These are phyloP conservation scores for Pterulicium gracile DNA, from an alignment of 1,284 basidiomycete genomes.

Conservation along the genomic window DNA sequence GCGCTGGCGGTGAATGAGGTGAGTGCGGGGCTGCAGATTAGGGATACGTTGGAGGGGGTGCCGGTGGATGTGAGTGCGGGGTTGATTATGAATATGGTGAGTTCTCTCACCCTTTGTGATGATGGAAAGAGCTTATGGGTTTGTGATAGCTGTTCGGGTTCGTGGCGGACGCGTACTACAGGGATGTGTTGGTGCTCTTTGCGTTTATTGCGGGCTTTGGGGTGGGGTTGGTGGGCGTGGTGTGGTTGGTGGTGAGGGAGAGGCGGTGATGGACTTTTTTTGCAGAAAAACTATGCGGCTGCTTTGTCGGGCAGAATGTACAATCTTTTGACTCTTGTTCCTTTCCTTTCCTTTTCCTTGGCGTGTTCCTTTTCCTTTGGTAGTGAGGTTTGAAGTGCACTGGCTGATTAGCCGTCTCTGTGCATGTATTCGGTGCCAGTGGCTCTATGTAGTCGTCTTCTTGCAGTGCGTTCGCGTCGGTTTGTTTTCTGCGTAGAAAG, in stretches of 20 bases:
- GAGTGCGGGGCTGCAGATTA: slow-evolving; percentile 71
- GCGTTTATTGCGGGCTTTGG: slow-evolving; percentile 76
- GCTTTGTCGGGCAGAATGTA: no score
- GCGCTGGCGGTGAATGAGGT: slow-evolving; percentile 86
- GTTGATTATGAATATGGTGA: slow-evolving; percentile 73
- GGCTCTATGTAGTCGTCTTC: no score
- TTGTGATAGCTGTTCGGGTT: slow-evolving; percentile 69
- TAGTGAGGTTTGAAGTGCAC: no score
- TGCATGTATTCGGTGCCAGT: no score
- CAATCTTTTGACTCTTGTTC: no score
- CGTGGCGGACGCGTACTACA: slow-evolving; percentile 63
- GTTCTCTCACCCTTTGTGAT: slow-evolving; percentile 16
- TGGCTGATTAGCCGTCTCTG: no score
- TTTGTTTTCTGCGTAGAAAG: no score
- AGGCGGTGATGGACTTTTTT: slow-evolving; percentile 19
- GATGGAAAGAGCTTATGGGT: slow-evolving; percentile 1
- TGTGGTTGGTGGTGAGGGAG: slow-evolving; percentile 70
- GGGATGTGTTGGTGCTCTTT: slow-evolving; percentile 78
- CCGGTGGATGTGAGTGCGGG: slow-evolving; percentile 68
- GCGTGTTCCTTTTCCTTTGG: no score
- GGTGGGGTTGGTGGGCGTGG: slow-evolving; percentile 53
- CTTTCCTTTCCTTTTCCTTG: no score
- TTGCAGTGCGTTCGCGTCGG: no score
- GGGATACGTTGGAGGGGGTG: slow-evolving; percentile 72
- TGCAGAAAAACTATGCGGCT: no score